phyloP scores from a whole-genome alignment of 2,329 filamentous ascomycete genomes.

The Trichoderma gracile region DNA sequence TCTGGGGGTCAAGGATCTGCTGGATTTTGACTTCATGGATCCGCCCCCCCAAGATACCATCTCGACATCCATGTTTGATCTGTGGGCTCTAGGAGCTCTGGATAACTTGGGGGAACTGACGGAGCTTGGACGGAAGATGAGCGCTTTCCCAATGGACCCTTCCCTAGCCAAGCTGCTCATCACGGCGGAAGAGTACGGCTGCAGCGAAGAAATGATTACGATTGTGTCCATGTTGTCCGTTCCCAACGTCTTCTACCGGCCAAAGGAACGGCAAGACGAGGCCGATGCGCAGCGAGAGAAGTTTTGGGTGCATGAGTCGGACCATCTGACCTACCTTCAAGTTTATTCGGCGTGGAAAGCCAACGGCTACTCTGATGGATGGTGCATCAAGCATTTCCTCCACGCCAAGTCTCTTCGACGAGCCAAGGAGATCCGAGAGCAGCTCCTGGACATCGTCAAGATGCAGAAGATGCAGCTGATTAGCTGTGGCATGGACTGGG shows the following conservation, averaged over 20 bases:
- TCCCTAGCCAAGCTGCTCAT: constrained; percentile 93
- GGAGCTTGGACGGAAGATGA: constrained; percentile 85
- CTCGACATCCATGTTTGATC: constrained; percentile 92
- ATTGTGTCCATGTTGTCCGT: constrained; percentile 98
- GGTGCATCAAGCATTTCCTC: constrained; percentile 91
- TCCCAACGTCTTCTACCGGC: constrained; percentile 93
- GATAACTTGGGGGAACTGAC: constrained; percentile 95
- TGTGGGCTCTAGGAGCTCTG: constrained; percentile 92
- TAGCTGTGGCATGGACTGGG: constrained; percentile 96
- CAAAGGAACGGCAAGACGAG: constrained; percentile 95
- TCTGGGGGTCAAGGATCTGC: constrained; percentile 85
- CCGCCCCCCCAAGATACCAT: constrained; percentile 97
- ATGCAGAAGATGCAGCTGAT: constrained; percentile 86
- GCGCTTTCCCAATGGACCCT: constrained; percentile 96
- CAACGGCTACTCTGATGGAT: constrained; percentile 85
- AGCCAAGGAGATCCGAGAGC: constrained; percentile 91
- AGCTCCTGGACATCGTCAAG: constrained; percentile 90
- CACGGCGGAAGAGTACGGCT: constrained; percentile 84
- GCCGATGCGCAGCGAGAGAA: constrained; percentile 94
- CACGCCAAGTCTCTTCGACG: constrained; percentile 91
- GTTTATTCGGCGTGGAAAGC: constrained; percentile 95
- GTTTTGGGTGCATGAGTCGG: constrained; percentile 97
- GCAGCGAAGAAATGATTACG: constrained; percentile 96
- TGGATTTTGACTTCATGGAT: constrained; percentile 99
- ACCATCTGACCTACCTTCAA: constrained; percentile 92